Evolutionary conservation across 2,329 filamentous ascomycete genomes (phyloP).

Genomic region (Graphium sp.): DNA sequence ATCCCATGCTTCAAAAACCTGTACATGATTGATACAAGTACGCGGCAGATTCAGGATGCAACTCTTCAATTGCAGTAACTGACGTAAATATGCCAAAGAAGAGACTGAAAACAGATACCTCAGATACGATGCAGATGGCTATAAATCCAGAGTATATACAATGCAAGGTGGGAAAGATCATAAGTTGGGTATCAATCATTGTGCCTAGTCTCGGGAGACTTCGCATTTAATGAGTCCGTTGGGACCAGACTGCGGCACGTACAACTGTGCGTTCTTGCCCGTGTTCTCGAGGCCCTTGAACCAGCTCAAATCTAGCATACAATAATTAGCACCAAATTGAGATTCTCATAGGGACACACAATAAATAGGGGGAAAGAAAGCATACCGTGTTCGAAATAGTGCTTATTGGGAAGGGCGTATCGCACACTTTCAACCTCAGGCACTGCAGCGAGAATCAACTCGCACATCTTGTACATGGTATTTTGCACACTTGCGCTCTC

Average conservation of each 20-base stretch:
- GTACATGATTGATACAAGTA: too few species aligned
- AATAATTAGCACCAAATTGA: too few species aligned
- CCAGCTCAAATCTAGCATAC: constrained; percentile 67
- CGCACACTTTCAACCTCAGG: constrained; percentile 57
- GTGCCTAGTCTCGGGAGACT: constrained; percentile 44
- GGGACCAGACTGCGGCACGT: constrained; percentile 79
- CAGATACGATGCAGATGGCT: background rate
- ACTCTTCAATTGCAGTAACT: too few species aligned
- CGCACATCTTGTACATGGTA: constrained; percentile 98
- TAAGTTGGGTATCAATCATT: too few species aligned
- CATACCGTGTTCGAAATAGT: constrained; percentile 92
- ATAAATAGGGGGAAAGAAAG: constrained; percentile 10
- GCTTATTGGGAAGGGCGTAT: constrained; percentile 90
- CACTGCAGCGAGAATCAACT: constrained; percentile 63
- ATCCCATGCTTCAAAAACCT: too few species aligned
- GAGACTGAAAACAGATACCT: background rate
- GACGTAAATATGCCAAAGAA: too few species aligned
- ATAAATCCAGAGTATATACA: background rate
- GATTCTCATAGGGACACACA: too few species aligned
- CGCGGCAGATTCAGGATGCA: too few species aligned
- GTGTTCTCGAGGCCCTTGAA: constrained; percentile 92
- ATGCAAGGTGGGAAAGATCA: too few species aligned
- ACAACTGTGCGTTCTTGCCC: constrained; percentile 88
- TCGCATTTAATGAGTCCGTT: constrained; percentile 95
- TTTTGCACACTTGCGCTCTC: constrained; percentile 85